Evolutionary conservation across 177 flowering plant genomes (phyloP).

Genomic region (Telopea speciosissima): DNA sequence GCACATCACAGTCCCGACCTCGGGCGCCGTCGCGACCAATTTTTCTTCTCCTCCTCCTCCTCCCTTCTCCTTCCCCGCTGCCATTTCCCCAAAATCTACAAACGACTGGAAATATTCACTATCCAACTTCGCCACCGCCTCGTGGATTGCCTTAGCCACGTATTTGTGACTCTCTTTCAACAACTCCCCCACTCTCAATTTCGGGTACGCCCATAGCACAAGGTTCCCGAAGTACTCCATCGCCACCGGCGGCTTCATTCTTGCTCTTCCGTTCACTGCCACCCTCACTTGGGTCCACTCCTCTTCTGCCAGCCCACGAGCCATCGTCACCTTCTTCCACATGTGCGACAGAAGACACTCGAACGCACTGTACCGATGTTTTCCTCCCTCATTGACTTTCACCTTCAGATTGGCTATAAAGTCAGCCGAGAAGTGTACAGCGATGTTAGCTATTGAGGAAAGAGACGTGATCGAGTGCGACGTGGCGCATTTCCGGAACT

Average conservation of each 20-base stretch:
- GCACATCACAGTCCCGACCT: constrained; percentile 6
- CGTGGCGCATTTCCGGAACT: constrained; percentile 4
- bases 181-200: constrained; percentile 15
- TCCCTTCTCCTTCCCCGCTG: too few species aligned
- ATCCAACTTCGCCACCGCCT: constrained; percentile 11
- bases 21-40: constrained; percentile 13
- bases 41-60: constrained; percentile 7
- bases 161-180: constrained; percentile 5
- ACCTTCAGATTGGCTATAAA: constrained; percentile 15
- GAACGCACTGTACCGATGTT: constrained; percentile 11
- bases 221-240: constrained; percentile 17
- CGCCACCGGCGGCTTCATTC: constrained; percentile 15
- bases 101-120: constrained; percentile 13
- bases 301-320: constrained; percentile 8
- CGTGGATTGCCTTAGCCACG: constrained; percentile 10
- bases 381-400: too few species aligned
- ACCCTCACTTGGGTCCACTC: constrained; percentile 15
- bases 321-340: constrained; percentile 19
- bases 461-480: background rate
- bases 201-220: constrained; percentile 19
- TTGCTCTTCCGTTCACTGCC: constrained; percentile 16
- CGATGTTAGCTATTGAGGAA: constrained; percentile 7
- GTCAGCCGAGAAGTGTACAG: too few species aligned
- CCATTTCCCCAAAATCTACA: constrained; percentile 10
- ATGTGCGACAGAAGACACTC: constrained; percentile 13